Evolutionary conservation across 1,284 basidiomycete species (phyloP), one percentile per base, ranked within the genome.

Genomic region (Amylostereum areolatum): DNA sequence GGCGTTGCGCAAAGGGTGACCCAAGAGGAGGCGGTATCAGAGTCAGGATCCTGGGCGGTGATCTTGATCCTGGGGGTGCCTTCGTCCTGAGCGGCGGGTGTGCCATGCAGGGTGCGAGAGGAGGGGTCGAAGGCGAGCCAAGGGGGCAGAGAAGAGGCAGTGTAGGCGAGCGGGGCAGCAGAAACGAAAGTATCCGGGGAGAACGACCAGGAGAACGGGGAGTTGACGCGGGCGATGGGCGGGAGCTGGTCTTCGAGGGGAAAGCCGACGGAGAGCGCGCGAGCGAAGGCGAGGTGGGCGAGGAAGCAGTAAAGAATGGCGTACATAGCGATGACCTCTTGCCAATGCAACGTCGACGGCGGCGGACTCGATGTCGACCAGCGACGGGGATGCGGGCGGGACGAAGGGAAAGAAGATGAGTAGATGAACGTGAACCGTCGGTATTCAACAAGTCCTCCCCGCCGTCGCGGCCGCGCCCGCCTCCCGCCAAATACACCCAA

Each of bases 121-220:
- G 58, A 54, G 31, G 74, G 60, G 61, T 90, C 75, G 59, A 90
- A 89, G 10, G 68, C 63, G 47, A 87, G 73, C 87, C 88, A 91
- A 11, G 59, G 47, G 4, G 87, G 85, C 30, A 88, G 67, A 34
- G 65, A 53, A 12, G 71, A 72, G 1, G 73, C 71, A 3, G 75
- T 68, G 58, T 80, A 82, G 31, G 51, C 60, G 42, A 83, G 59
- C 5, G 60, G 57, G 43, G 64, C 45, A 42, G 69, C 55, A n/a
- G 75, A 77, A 25, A 63, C 60, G 62, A 89, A 91, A 0, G 88
- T 87, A 46, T 66, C 62, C 5, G 66, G 59, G 55, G 81, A 74
- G 57, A 87, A 74, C 2, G 78, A 66, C 86, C 87, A 92, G 41
- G 72, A 70, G 61, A 77, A 92, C 37, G 72, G 68, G 56, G 76